Conservation (phyloP, 257 asterid species). For the Salvia splendens region DNA sequence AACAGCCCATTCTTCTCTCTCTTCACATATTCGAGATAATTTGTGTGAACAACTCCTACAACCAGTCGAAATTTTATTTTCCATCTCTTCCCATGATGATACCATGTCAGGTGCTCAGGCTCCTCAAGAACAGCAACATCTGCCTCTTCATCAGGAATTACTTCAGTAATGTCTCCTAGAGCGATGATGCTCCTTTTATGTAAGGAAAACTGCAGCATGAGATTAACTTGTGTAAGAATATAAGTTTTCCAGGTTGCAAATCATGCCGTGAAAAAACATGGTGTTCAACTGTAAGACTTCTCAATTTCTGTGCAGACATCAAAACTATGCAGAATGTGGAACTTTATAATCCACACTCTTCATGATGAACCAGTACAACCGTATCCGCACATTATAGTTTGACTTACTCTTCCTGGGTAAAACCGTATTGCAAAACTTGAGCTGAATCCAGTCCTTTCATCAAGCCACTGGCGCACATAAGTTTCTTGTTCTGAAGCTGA, state of each 20-base stretch:
- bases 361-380: conserved; percentile 13
- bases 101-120: conserved; percentile 99
- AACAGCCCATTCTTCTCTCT: conserved; percentile 81
- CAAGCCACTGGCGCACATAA: conserved; percentile 83
- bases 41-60: conserved; percentile 91
- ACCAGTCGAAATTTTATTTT: conserved; percentile 78
- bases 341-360: conserved; percentile 5
- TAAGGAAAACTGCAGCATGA: conserved; percentile 66
- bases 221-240: conserved; percentile 11
- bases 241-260: conserved; percentile 8
- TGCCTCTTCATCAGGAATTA: conserved; percentile 88
- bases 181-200: conserved; percentile 94
- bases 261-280: conserved; percentile 24
- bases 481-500: conserved; percentile 80
- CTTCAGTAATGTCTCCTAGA: conserved; percentile 84
- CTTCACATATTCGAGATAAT: conserved; percentile 84
- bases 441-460: conserved; percentile 71
- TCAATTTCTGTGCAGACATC: neutral
- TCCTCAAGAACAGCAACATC: conserved; percentile 98
- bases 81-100: conserved; percentile 98
- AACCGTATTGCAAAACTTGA: conserved; percentile 59
- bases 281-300: conserved; percentile 18
- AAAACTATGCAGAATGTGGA: conserved; percentile 7
- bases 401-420: conserved; percentile 90
- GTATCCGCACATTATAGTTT: neutral